Evolutionary conservation across 768 basidiomycete species (phyloP), one percentile per base, ranked within the genome.

Genomic region (Dioszegia hungarica): DNA sequence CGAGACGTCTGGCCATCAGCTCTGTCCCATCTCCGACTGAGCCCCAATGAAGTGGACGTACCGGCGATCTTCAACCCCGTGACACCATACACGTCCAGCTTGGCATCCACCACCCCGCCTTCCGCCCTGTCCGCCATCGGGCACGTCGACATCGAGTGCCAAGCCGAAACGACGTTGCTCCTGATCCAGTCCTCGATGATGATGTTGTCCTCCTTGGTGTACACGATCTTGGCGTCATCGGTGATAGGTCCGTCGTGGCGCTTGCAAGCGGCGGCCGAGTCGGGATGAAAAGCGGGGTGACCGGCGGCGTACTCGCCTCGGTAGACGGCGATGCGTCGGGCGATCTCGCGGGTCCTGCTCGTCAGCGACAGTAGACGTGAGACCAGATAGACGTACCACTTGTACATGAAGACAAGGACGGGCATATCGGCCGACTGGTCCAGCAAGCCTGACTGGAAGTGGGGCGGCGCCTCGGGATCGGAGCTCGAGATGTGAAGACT

Each of bases 161-260:
- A 65, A 24, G 66, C 59, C 20, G 62, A 64, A 1, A 44, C 44
- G 20, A 65, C 57, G 11, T 34, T 62, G 28, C 55, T 38, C 33
- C 49, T 33, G 2, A 68, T 37, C 56, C 62, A 68, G 10, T 46
- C 24, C 40, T 63, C 61, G 19, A 68, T 61, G 15, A 50, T 64
- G 27, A 48, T 47, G 34, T 68, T 56, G 37, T 68, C 67, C 43
- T 62, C 67, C 3, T 14, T 34, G 5, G 61, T 48, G 47, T 68
- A 68, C 1, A 48, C 24, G 45, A 65, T 34, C 5, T 27, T 47
- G 14, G 55, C 37, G 4, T 40, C 54, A 6, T 51, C 47, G 3
- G 29, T 25, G 22, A 45, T n/a, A 22, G 53, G 40, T 14, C 37
- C 44, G n/a, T 55, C 43, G 31, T 39, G 31, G 3, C 41, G 25